These are phyloP conservation scores for Rhodotorula sp. DNA, from an alignment of 1,284 basidiomycete species.

Conservation along the genomic window DNA sequence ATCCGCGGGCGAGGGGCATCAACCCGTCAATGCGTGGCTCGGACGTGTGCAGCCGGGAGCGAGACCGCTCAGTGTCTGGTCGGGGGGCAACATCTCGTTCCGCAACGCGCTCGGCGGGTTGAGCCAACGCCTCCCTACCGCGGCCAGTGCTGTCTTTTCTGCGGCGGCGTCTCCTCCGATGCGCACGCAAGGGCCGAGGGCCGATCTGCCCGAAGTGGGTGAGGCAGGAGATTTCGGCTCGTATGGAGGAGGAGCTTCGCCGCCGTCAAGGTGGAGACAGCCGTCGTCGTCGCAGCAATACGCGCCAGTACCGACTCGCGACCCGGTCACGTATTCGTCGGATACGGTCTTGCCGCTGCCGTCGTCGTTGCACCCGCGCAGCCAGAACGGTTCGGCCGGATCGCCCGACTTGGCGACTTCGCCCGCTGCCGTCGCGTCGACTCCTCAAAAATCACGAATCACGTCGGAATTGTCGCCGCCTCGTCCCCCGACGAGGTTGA, in stretches of 20 bases:
- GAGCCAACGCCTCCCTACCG: background rate
- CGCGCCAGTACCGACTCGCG: background rate
- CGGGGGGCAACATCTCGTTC: background rate
- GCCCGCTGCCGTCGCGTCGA: background rate
- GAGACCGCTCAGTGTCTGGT: constrained; percentile 6
- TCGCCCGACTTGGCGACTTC: too few species aligned
- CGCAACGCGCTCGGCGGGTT: background rate
- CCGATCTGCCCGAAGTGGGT: background rate
- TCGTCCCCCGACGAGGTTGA: constrained; percentile 11
- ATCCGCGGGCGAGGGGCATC: too few species aligned
- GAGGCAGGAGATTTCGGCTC: background rate
- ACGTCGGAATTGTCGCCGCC: background rate
- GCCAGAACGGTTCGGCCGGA: background rate
- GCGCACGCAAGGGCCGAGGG: background rate
- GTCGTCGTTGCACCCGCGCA: background rate
- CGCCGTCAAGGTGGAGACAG: background rate
- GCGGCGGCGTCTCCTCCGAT: background rate
- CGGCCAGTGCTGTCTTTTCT: too few species aligned
- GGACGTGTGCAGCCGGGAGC: background rate
- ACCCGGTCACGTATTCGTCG: background rate
- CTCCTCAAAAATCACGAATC: background rate
- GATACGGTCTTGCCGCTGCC: background rate
- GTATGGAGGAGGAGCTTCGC: background rate
- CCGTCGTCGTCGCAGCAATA: background rate
- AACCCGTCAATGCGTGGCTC: constrained; percentile 11